phyloP scores from a whole-genome alignment of 306 rosid genomes.

The Rubus parviflorus region DNA sequence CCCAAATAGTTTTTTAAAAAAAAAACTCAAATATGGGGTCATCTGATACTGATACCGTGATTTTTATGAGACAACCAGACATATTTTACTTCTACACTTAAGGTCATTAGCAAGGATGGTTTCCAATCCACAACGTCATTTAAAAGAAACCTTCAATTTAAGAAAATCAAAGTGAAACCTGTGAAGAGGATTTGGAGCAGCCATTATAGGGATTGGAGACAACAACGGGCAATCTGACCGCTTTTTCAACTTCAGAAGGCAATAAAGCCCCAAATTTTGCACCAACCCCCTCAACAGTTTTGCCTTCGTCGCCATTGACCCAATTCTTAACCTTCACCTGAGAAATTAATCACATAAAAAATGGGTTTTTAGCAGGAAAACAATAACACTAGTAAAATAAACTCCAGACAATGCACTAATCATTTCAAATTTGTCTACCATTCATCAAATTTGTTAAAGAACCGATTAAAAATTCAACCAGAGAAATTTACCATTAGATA shows the following conservation, averaged over 20 bases:
- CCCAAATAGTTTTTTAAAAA: conserved; percentile 16
- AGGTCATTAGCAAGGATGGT: not conserved
- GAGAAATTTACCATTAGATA: conserved; percentile 55
- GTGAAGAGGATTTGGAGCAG: conserved; percentile 60
- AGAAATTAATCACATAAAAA: conserved; percentile 9
- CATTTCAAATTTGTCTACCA: not conserved
- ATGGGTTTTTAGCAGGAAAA: not conserved
- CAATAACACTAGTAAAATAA: not conserved
- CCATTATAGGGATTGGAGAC: conserved; percentile 56
- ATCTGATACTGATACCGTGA: not conserved
- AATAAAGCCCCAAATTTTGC: conserved; percentile 71
- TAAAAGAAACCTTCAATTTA: not conserved
- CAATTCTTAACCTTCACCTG: conserved; percentile 72
- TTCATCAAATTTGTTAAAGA: too few species aligned
- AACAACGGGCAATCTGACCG: conserved; percentile 43
- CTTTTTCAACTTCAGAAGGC: conserved; percentile 43
- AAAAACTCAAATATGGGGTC: conserved; percentile 4
- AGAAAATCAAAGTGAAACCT: conserved; percentile 39
- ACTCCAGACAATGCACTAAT: not conserved
- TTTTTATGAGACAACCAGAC: not conserved
- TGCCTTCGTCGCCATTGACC: conserved; percentile 52
- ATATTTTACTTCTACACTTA: not conserved
- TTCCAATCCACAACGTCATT: not conserved
- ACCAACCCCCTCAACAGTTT: conserved; percentile 43
- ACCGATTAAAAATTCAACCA: not conserved